Evolutionary conservation across 2,329 filamentous ascomycete genomes (phyloP).

Genomic region (Pseudocercospora crystallina): DNA sequence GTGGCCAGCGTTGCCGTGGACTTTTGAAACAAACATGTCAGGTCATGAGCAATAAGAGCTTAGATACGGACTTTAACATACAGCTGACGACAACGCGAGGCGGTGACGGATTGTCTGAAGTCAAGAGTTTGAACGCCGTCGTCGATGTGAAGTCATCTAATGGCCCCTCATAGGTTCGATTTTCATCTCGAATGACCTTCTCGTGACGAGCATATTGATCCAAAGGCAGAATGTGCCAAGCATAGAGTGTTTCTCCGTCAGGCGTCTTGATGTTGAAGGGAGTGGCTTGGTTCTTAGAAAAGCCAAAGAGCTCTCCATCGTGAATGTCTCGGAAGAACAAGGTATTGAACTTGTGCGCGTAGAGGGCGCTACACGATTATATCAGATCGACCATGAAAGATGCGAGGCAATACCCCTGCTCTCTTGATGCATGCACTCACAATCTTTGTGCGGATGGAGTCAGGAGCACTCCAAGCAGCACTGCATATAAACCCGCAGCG

Average conservation of each 20-base stretch:
- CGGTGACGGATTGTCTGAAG: slow-evolving; percentile 46
- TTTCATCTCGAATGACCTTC: slow-evolving; percentile 50
- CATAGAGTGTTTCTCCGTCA: slow-evolving; percentile 76
- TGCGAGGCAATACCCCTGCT: background rate
- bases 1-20: slow-evolving; percentile 75
- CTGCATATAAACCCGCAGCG: slow-evolving; percentile 29
- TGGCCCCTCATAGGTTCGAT: slow-evolving; percentile 48
- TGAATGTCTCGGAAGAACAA: slow-evolving; percentile 72
- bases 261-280: slow-evolving; percentile 75
- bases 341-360: slow-evolving; percentile 76
- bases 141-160: slow-evolving; percentile 49
- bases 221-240: slow-evolving; percentile 86
- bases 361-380: slow-evolving; percentile 63
- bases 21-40: slow-evolving; percentile 9
- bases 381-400: slow-evolving; percentile 9
- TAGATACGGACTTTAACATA: too few species aligned
- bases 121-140: slow-evolving; percentile 52
- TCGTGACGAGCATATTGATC: slow-evolving; percentile 74
- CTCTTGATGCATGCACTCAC: slow-evolving; percentile 51
- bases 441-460: slow-evolving; percentile 75
- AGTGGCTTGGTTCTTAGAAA: slow-evolving; percentile 83
- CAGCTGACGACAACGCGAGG: slow-evolving; percentile 58
- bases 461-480: slow-evolving; percentile 40
- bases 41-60: background rate
- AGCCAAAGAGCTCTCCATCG: slow-evolving; percentile 75